Conservation (phyloP, 495 filamentous ascomycete genomes). For the Penicillium samsonianum region DNA sequence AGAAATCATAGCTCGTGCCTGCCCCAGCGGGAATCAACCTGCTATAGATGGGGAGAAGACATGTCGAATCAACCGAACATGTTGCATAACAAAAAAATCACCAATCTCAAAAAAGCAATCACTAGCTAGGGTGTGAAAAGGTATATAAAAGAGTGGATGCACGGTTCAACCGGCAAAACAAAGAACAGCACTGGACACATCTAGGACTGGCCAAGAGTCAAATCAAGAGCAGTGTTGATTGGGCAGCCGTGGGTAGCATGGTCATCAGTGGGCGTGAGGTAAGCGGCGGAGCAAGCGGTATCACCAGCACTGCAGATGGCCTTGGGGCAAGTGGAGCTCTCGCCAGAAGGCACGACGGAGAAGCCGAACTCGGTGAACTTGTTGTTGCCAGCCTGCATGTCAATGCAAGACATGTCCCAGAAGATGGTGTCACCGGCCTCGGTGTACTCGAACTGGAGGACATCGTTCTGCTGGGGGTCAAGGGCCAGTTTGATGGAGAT, state of each 20-base stretch:
- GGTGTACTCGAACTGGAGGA: constrained; percentile 53
- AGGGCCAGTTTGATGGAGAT: constrained; percentile 48
- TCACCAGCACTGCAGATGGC: constrained; percentile 45
- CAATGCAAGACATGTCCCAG: constrained; percentile 50
- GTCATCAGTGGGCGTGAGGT: constrained; percentile 46
- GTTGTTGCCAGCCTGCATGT: constrained; percentile 39
- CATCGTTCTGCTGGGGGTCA: constrained; percentile 28
- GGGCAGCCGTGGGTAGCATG: constrained; percentile 50
- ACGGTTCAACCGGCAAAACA: constrained; percentile 32
- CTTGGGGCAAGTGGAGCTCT: constrained; percentile 33
- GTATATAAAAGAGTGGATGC: constrained; percentile 22
- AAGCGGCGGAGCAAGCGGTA: constrained; percentile 40
- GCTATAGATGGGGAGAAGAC: constrained; percentile 13
- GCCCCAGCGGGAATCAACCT: constrained; percentile 27
- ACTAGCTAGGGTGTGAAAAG: constrained; percentile 23
- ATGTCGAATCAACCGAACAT: constrained; percentile 40
- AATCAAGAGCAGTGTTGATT: constrained; percentile 40
- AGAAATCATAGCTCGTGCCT: constrained; percentile 33
- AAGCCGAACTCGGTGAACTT: constrained; percentile 47
- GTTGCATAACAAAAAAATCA: constrained; percentile 18
- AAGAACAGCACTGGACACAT: constrained; percentile 5
- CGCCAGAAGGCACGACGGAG: constrained; percentile 36
- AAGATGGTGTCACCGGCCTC: constrained; percentile 36
- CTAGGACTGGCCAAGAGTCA: constrained; percentile 40
- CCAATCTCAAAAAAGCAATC: constrained; percentile 21